Percentiles rank a stretch among this genome's conserved stretches.
phyloP scores from a whole-genome alignment of 768 basidiomycete genomes.

The Tulasnella sp. region DNA sequence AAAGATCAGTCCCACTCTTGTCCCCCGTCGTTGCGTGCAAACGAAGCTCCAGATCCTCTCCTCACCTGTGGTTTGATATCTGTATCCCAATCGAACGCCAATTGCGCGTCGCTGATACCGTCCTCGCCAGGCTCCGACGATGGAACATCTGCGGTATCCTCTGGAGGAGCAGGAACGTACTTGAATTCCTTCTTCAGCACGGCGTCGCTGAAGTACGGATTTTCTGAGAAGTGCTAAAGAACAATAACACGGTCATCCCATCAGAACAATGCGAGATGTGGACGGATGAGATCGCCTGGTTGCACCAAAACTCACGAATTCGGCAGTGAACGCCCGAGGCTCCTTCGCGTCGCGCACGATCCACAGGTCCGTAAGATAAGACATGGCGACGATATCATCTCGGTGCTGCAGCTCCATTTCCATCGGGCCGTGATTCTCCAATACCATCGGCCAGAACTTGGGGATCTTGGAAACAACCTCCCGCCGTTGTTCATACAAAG shows the following conservation, averaged over 20 bases:
- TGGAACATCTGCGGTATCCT: constrained; percentile 49
- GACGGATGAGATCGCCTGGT: no score
- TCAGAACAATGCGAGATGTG: neutral
- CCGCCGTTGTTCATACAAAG: constrained; percentile 62
- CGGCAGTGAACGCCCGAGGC: constrained; percentile 74
- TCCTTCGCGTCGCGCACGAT: constrained; percentile 67
- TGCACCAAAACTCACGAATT: constrained; percentile 66
- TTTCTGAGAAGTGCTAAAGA: constrained; percentile 73
- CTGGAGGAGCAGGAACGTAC: constrained; percentile 47
- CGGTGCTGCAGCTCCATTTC: constrained; percentile 64
- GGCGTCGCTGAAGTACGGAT: constrained; percentile 73
- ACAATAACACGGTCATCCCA: neutral
- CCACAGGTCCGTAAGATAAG: constrained; percentile 83
- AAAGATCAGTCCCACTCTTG: neutral
- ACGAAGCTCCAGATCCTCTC: neutral
- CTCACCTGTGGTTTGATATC: constrained; percentile 65
- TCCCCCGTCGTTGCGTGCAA: neutral
- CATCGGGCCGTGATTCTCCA: constrained; percentile 67
- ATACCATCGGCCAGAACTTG: constrained; percentile 82
- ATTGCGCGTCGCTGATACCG: constrained; percentile 71
- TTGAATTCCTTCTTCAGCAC: constrained; percentile 82
- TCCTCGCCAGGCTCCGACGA: constrained; percentile 40
- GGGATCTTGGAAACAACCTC: constrained; percentile 58
- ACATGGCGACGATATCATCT: constrained; percentile 75
- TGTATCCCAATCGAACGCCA: constrained; percentile 75